phyloP scores from a whole-genome alignment of 192 early-diverging fungal species.

The Coemansia sp. region DNA sequence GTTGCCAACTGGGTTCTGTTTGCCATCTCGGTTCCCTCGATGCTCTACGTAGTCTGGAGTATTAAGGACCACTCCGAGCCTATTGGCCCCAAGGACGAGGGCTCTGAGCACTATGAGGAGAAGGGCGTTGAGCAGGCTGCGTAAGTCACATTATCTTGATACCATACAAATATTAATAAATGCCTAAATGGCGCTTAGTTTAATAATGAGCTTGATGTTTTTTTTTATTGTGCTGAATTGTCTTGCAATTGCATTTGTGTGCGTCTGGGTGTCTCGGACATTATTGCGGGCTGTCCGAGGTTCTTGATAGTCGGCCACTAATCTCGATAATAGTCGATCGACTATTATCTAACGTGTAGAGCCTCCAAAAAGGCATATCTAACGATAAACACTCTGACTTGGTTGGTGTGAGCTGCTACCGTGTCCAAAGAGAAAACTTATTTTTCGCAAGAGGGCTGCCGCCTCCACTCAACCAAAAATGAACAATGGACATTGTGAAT shows the following conservation, averaged over 20 bases:
- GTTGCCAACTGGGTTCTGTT: conserved; percentile 67
- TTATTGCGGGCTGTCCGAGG: background rate
- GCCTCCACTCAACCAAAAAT: background rate
- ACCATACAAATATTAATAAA: background rate
- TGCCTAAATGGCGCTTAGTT: background rate
- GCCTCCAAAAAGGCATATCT: background rate
- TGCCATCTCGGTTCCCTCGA: conserved; percentile 56
- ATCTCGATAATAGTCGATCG: background rate
- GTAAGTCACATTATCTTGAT: background rate
- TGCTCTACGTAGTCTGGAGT: conserved; percentile 59
- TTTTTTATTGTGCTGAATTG: background rate
- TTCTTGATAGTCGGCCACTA: background rate
- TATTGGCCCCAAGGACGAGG: conserved; percentile 23
- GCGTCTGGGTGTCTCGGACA: background rate
- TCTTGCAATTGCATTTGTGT: background rate
- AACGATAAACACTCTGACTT: background rate
- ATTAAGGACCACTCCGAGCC: conserved; percentile 57
- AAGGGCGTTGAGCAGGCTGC: conserved; percentile 19
- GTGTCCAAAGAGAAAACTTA: background rate
- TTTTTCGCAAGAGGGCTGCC: background rate
- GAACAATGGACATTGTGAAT: background rate
- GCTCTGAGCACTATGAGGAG: conserved; percentile 24
- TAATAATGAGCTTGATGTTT: background rate
- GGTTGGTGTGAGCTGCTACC: too few species aligned
- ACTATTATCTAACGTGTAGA: background rate